Conservation (phyloP, 768 basidiomycete species). For the Galerina marginata region DNA sequence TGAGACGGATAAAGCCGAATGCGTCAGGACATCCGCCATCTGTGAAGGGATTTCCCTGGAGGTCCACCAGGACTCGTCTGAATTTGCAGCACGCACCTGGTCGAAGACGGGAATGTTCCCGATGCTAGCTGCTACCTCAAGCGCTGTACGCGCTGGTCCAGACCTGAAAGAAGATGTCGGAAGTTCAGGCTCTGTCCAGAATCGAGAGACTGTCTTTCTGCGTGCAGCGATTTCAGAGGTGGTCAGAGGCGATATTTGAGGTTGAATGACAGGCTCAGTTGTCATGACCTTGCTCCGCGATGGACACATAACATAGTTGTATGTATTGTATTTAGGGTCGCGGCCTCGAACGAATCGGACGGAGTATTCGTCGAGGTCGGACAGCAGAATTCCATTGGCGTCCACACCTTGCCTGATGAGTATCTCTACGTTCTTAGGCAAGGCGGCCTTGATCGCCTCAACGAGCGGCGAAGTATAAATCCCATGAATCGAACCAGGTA, state of each 20-base stretch:
- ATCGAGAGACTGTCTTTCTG: background rate
- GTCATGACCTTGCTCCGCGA: background rate
- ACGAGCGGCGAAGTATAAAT: background rate
- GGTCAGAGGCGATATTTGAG: background rate
- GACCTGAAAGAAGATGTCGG: background rate
- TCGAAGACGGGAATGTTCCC: background rate
- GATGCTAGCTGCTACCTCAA: background rate
- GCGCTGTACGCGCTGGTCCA: background rate
- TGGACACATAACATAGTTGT: background rate
- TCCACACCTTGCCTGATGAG: background rate
- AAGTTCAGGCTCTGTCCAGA: background rate
- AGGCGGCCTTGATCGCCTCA: background rate
- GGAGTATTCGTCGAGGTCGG: background rate
- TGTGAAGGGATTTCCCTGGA: background rate
- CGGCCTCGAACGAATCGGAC: background rate
- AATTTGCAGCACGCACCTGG: slow-evolving; percentile 2
- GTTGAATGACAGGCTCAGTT: background rate
- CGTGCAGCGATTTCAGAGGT: background rate
- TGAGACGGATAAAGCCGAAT: background rate
- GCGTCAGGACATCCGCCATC: background rate
- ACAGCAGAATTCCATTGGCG: background rate
- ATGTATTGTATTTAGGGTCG: background rate
- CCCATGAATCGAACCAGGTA: background rate
- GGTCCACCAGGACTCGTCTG: slow-evolving; percentile 6
- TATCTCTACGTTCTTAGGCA: background rate